phyloP scores from a whole-genome alignment of 148 eudicot genomes.

The Silene latifolia region DNA sequence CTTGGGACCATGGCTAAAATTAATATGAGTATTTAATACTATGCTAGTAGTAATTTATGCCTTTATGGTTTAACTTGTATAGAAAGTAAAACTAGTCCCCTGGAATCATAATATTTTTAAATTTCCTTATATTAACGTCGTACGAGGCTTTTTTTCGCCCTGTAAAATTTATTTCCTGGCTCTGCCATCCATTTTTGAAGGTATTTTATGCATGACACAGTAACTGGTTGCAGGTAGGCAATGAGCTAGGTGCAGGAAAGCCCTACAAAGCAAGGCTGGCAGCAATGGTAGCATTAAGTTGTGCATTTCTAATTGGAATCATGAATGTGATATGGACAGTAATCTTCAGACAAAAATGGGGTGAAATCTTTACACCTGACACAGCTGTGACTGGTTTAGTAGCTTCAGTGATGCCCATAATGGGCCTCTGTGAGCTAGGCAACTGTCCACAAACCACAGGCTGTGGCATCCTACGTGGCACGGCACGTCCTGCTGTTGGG shows the following conservation, averaged over 20 bases:
- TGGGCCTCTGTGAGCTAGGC: slow-evolving; percentile 91
- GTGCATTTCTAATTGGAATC: slow-evolving; percentile 67
- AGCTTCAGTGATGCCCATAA: slow-evolving; percentile 80
- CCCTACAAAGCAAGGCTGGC: slow-evolving; percentile 91
- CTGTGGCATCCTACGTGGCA: slow-evolving; percentile 88
- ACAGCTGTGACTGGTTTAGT: slow-evolving; percentile 47
- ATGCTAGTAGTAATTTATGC: too few relatives aligned
- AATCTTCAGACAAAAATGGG: slow-evolving; percentile 64
- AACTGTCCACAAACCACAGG: slow-evolving; percentile 98
- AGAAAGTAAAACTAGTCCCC: too few relatives aligned
- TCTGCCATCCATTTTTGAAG: neutral
- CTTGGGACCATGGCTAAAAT: too few relatives aligned
- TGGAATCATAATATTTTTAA: too few relatives aligned
- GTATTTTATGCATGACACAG: too few relatives aligned
- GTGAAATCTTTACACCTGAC: slow-evolving; percentile 65
- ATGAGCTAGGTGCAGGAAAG: slow-evolving; percentile 87
- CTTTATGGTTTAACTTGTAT: too few relatives aligned
- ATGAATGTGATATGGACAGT: slow-evolving; percentile 68
- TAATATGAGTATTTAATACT: too few relatives aligned
- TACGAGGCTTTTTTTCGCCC: too few relatives aligned
- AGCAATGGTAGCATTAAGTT: slow-evolving; percentile 71
- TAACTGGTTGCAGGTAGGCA: slow-evolving; percentile 58
- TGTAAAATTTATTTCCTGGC: too few relatives aligned
- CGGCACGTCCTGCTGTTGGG: slow-evolving; percentile 77
- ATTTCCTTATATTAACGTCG: too few relatives aligned